These are phyloP conservation scores for Schizophyllum commune DNA, from an alignment of 1,284 basidiomycete species.

Conservation along the genomic window DNA sequence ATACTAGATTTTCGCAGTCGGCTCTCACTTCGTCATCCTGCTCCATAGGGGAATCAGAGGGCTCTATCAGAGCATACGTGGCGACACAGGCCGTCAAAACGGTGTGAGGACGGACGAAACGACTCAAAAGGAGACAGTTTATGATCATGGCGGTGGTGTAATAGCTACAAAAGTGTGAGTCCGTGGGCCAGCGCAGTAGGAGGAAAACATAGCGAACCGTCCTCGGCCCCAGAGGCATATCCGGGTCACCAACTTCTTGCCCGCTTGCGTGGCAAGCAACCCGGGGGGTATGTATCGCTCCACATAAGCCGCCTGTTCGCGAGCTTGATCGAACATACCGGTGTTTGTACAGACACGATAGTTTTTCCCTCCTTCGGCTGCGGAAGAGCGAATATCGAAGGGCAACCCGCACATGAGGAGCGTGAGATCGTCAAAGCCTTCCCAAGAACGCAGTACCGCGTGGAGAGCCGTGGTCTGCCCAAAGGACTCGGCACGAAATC, in stretches of 20 bases:
- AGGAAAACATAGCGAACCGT: not conserved
- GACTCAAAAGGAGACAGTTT: no score
- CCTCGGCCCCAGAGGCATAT: not conserved
- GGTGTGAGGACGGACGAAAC: no score
- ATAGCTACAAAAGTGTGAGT: not conserved
- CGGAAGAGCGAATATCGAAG: not conserved
- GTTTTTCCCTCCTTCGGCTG: not conserved
- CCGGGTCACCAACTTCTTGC: not conserved
- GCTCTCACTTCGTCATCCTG: no score
- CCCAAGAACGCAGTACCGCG: not conserved
- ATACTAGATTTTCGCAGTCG: no score
- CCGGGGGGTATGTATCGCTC: not conserved
- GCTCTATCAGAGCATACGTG: no score
- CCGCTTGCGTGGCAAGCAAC: not conserved
- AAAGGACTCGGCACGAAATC: not conserved
- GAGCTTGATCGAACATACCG: not conserved
- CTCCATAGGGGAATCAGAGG: no score
- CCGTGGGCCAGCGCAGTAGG: not conserved
- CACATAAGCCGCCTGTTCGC: not conserved
- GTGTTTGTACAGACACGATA: not conserved
- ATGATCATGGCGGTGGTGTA: not conserved
- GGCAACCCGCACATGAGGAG: not conserved
- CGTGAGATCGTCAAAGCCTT: not conserved
- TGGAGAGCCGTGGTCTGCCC: not conserved
- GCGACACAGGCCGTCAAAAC: no score